Conservation (phyloP, 768 basidiomycete genomes). For the Albatrellus ellisii region DNA sequence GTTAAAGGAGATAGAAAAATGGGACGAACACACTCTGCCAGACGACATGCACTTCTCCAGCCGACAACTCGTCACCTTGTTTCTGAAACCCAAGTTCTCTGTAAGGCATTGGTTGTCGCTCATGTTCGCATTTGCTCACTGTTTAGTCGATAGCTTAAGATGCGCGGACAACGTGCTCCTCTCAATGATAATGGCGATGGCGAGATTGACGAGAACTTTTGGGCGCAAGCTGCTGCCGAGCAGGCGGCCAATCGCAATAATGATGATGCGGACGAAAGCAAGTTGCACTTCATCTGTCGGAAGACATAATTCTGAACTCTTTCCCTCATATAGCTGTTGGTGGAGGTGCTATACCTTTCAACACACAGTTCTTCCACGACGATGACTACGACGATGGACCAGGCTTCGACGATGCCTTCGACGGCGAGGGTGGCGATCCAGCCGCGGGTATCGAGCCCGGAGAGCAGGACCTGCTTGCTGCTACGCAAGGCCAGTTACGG, state of each 20-base stretch:
- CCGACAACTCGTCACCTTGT: slow-evolving; percentile 79
- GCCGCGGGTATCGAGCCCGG: slow-evolving; percentile 39
- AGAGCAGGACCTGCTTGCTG: slow-evolving; percentile 82
- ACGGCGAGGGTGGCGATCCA: slow-evolving; percentile 32
- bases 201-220: slow-evolving; percentile 92
- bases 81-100: slow-evolving; percentile 91
- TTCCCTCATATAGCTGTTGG: slow-evolving; percentile 21
- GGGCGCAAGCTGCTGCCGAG: slow-evolving; percentile 89
- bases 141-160: slow-evolving; percentile 53
- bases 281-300: too few species aligned
- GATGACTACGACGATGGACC: slow-evolving; percentile 75
- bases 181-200: slow-evolving; percentile 56
- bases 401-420: slow-evolving; percentile 48
- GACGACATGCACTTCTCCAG: slow-evolving; percentile 98
- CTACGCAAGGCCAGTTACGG: slow-evolving; percentile 61
- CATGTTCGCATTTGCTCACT: not conserved
- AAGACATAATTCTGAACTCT: not conserved
- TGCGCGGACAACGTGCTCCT: slow-evolving; percentile 61
- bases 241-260: slow-evolving; percentile 47
- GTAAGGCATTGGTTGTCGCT: slow-evolving; percentile 30
- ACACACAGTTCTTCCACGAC: slow-evolving; percentile 95
- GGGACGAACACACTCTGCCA: slow-evolving; percentile 69
- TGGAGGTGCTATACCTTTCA: slow-evolving; percentile 65
- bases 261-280: slow-evolving; percentile 54
- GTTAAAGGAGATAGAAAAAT: slow-evolving; percentile 43